Percentiles rank a stretch among this genome's conserved stretches.
These are phyloP conservation scores for Aspergillus tamarii DNA, from an alignment of 2,329 filamentous ascomycete genomes.

Conservation along the genomic window DNA sequence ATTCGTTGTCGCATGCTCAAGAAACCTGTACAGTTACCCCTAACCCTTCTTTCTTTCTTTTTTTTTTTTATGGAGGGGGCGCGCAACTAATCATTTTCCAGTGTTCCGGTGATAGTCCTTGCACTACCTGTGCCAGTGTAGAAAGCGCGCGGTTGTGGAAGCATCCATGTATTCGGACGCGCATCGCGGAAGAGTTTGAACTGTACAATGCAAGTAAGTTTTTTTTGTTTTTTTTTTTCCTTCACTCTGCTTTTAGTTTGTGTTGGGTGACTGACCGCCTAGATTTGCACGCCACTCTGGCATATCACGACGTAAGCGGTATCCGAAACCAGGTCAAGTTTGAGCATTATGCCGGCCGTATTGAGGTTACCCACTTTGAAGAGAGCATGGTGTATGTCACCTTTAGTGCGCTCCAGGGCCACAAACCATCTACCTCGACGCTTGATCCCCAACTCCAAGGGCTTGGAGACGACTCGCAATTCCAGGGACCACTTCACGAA, in stretches of 20 bases:
- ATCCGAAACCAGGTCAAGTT: conserved; percentile 54
- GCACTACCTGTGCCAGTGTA: conserved; percentile 61
- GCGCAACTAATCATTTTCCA: conserved; percentile 23
- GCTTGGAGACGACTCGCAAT: conserved; percentile 43
- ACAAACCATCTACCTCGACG: conserved; percentile 39
- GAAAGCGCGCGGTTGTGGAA: conserved; percentile 65
- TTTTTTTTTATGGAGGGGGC: not conserved
- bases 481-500: conserved; percentile 41
- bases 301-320: conserved; percentile 54
- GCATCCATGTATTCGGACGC: conserved; percentile 60
- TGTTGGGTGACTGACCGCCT: conserved; percentile 23
- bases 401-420: conserved; percentile 47
- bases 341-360: conserved; percentile 52
- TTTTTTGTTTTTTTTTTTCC: conserved; percentile 3
- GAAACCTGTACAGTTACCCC: conserved; percentile 51
- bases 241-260: not conserved
- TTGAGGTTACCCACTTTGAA: conserved; percentile 61
- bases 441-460: conserved; percentile 48
- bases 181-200: conserved; percentile 61
- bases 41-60: not conserved
- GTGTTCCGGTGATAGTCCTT: conserved; percentile 64
- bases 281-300: conserved; percentile 56
- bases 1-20: conserved; percentile 67
- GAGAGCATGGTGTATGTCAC: conserved; percentile 53
- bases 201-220: conserved; percentile 57